Conservation (phyloP, 352 stramenopile species). For the Phytophthora constricta region DNA sequence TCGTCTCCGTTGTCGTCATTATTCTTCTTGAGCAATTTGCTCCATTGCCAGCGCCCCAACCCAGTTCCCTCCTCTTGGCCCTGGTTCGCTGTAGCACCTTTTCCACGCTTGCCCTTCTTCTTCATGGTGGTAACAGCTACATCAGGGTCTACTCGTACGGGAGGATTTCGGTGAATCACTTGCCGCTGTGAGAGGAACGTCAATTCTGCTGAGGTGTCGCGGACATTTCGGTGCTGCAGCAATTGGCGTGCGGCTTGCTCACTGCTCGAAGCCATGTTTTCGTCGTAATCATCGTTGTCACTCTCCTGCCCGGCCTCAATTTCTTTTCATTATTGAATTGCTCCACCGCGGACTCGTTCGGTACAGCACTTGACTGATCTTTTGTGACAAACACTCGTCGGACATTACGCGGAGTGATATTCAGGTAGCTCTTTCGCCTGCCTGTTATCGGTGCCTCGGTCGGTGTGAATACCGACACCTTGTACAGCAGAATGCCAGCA, state of each 20-base stretch:
- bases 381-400: constrained; percentile 58
- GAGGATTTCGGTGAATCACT: constrained; percentile 77
- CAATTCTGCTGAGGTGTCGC: constrained; percentile 72
- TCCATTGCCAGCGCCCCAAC: constrained; percentile 74
- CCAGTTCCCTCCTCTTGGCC: constrained; percentile 41
- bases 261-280: constrained; percentile 30
- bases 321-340: constrained; percentile 62
- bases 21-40: constrained; percentile 58
- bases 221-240: constrained; percentile 53
- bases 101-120: constrained; percentile 47
- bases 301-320: constrained; percentile 40
- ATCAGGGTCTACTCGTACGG: constrained; percentile 47
- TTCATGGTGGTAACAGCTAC: constrained; percentile 18
- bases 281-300: constrained; percentile 41
- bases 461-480: constrained; percentile 75
- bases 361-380: constrained; percentile 26
- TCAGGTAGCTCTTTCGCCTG: constrained; percentile 67
- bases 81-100: constrained; percentile 29
- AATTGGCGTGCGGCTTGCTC: constrained; percentile 36
- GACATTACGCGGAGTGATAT: constrained; percentile 74
- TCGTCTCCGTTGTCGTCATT: constrained; percentile 14
- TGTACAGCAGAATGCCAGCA: constrained; percentile 61
- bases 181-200: constrained; percentile 81
- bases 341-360: constrained; percentile 44
- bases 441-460: constrained; percentile 55